Evolutionary conservation across 495 filamentous ascomycete genomes (phyloP).

Genomic region (Talaromyces borbonicus): DNA sequence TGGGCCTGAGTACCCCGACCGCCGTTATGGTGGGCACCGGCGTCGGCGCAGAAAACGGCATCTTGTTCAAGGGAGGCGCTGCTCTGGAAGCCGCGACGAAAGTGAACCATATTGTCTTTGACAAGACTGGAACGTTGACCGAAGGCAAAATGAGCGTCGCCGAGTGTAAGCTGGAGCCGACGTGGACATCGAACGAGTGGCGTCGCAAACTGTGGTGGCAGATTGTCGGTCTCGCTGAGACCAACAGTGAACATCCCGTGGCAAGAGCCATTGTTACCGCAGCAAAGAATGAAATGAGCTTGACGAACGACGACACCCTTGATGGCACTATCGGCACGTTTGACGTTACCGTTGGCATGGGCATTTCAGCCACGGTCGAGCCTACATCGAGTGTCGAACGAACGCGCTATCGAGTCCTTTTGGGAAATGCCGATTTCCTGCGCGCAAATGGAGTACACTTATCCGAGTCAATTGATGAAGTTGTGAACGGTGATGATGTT

Average conservation of each 20-base stretch:
- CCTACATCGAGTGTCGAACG: conserved; percentile 56
- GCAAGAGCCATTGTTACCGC: conserved; percentile 70
- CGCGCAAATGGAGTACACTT: conserved; percentile 55
- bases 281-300: conserved; percentile 62
- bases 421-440: conserved; percentile 76
- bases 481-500: conserved; percentile 17
- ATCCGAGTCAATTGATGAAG: conserved; percentile 49
- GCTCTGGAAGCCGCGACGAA: conserved; percentile 88
- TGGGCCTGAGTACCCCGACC: conserved; percentile 89
- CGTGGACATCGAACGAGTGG: conserved; percentile 61
- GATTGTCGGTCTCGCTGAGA: conserved; percentile 84
- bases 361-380: conserved; percentile 73
- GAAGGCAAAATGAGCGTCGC: conserved; percentile 90
- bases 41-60: conserved; percentile 92
- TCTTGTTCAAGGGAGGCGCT: conserved; percentile 91
- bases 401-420: conserved; percentile 62
- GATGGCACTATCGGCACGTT: conserved; percentile 82
- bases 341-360: conserved; percentile 68
- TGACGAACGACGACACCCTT: conserved; percentile 61
- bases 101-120: conserved; percentile 89
- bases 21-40: conserved; percentile 99
- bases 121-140: conserved; percentile 96
- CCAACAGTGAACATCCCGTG: conserved; percentile 90
- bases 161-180: conserved; percentile 49
- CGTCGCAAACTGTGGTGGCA: conserved; percentile 82